phyloP scores from a whole-genome alignment of 345 rosid species.

The Kernera saxatilis region DNA sequence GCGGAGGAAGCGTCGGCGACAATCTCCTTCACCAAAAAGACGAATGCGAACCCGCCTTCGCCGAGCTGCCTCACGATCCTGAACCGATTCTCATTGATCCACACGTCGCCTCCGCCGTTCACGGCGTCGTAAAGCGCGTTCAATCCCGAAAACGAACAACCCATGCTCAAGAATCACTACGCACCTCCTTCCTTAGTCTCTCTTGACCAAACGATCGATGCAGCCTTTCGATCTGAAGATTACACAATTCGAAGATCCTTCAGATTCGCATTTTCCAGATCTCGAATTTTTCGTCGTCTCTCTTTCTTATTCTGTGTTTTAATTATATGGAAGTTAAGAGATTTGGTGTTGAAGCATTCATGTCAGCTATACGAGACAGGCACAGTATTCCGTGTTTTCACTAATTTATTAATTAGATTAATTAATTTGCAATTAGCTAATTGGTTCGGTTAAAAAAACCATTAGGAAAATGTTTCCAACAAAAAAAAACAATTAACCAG shows the following conservation, averaged over 20 bases:
- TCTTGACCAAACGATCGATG: conserved; percentile 2
- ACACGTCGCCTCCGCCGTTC: conserved; percentile 86
- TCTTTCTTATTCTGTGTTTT: background rate
- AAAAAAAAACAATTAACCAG: background rate
- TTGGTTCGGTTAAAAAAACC: background rate
- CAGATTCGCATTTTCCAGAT: conserved; percentile 39
- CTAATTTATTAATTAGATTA: background rate
- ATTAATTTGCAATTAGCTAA: background rate
- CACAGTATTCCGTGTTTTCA: background rate
- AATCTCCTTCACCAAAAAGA: conserved; percentile 77
- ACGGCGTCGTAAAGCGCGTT: conserved; percentile 89
- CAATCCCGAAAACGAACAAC: conserved; percentile 91
- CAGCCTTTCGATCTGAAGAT: conserved; percentile 8
- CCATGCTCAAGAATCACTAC: conserved; percentile 34
- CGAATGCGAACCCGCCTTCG: conserved; percentile 94
- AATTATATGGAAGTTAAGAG: conserved; percentile 4
- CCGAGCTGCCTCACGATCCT: conserved; percentile 89
- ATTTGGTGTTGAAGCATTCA: conserved; percentile 27
- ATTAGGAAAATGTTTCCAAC: background rate
- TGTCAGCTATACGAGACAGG: conserved; percentile 17
- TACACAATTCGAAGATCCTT: conserved; percentile 24
- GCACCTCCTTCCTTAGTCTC: background rate
- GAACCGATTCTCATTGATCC: conserved; percentile 98
- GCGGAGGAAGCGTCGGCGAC: conserved; percentile 51
- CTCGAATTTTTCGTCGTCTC: conserved; percentile 9